These are phyloP conservation scores for Exophiala aquamarina DNA, from an alignment of 2,329 filamentous ascomycete species.

Conservation along the genomic window DNA sequence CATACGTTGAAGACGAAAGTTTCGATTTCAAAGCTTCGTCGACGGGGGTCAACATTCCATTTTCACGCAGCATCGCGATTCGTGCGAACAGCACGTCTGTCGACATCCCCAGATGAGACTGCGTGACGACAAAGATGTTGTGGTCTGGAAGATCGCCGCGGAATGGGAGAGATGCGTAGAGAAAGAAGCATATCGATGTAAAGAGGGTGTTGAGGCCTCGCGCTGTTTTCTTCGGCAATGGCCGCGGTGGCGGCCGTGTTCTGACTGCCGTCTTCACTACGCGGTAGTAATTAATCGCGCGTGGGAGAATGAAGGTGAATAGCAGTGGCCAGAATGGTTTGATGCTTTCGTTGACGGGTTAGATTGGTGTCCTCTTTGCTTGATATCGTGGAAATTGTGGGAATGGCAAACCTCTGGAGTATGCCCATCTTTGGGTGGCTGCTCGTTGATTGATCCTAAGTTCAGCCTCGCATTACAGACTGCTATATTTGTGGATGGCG, in stretches of 20 bases:
- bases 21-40: conserved; percentile 68
- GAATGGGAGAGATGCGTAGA: conserved; percentile 56
- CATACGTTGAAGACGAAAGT: conserved; percentile 69
- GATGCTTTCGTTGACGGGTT: conserved; percentile 15
- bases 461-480: too few species aligned
- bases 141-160: conserved; percentile 40
- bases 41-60: conserved; percentile 42
- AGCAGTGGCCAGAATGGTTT: conserved; percentile 30
- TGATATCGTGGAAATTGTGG: background rate
- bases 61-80: conserved; percentile 50
- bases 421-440: too few species aligned
- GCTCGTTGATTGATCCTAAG: too few species aligned
- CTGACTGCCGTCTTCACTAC: conserved; percentile 24
- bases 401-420: too few species aligned
- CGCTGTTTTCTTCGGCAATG: conserved; percentile 35
- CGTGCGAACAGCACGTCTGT: conserved; percentile 81
- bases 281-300: conserved; percentile 25
- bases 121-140: conserved; percentile 77
- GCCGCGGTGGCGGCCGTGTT: conserved; percentile 37
- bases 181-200: conserved; percentile 51
- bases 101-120: conserved; percentile 81
- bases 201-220: conserved; percentile 52
- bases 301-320: conserved; percentile 29
- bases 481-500: too few species aligned
- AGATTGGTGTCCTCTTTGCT: background rate